Evolutionary conservation across 495 filamentous ascomycete genomes (phyloP).

Genomic region (Tuber aestivum): DNA sequence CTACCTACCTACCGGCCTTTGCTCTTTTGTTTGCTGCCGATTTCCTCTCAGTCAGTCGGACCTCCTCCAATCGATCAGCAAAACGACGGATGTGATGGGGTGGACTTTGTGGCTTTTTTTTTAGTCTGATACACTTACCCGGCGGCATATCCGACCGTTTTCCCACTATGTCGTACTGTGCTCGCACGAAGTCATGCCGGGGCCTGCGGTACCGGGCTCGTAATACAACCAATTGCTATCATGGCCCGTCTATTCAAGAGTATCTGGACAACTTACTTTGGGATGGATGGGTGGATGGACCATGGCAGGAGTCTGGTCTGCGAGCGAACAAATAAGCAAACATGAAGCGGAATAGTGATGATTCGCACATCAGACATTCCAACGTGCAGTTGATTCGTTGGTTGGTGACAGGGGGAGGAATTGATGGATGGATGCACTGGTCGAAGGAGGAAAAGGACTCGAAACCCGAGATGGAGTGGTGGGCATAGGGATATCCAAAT

Average conservation of each 20-base stretch:
- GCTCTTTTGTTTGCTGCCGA: not conserved
- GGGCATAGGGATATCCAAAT: not conserved
- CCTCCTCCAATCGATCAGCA: not conserved
- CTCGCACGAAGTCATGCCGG: not conserved
- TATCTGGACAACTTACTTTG: not conserved
- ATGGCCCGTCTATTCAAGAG: not conserved
- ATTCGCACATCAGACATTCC: not conserved
- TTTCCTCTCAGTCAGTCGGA: not conserved
- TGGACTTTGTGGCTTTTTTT: not conserved
- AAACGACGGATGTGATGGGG: not conserved
- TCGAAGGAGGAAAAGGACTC: not conserved
- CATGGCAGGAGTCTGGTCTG: not conserved
- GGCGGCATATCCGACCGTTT: constrained; percentile 1
- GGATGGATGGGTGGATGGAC: not conserved
- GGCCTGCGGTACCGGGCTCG: not conserved
- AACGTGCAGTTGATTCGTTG: not conserved
- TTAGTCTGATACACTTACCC: not conserved
- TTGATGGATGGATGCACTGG: not conserved
- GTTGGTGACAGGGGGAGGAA: not conserved
- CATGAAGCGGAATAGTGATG: not conserved
- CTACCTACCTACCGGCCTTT: not conserved
- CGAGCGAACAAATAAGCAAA: not conserved
- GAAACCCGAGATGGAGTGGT: not conserved
- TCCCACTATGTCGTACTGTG: not conserved
- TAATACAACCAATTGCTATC: not conserved